Base-by-base conservation (phyloP, 441 rosid genomes). In the Biscutella laevigata region DNA sequence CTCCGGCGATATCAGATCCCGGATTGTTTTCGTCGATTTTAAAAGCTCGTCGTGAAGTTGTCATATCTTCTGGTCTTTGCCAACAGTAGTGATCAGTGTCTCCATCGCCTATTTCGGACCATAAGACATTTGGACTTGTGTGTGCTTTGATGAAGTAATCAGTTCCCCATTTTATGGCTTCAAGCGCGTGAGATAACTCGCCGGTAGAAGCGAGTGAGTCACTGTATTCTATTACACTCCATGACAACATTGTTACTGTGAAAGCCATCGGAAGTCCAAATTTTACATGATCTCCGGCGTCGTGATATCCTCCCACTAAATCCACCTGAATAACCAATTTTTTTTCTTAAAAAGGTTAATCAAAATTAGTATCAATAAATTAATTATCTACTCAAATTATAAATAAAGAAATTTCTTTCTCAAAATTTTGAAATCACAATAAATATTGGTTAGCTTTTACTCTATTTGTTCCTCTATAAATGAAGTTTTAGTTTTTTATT, bases 31-130 rank as follows among this genome's bases (percentile, higher is more conserved):
- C 84, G 53, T 90, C 98, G 43, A 90, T 74, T 75, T 77, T 79
- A 67, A 87, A 83, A n/a, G 95, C 95, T 61, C 74, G 86, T 61
- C 96, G 79, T 9, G 95, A 87, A 4, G 98, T 90, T 3, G 96
- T 84, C 98, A 90, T 90, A 67, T 90, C 98, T 74, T 90, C 98
- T 35, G 98, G 95, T 37, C 98, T 77, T 26, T 90, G 96, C 98
- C 98, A 90, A 61, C 98, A 90, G 61, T 87, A 90, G 42, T 90
- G 98, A 33, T 87, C 98, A 2, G 95, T 90, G 61, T 90, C 86
- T 3, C 96, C 98, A 32, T 90, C 96, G 11, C 98, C 98, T 33
- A 82, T 96, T 77, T 90, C 92, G 12, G 86, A 94, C 96, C 98
- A 90, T 2, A 90, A 38, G 14, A 83, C 85, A 64, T 84, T 78